A percentile compares a stretch with the other conserved stretches of the same genome.
phyloP scores from a whole-genome alignment of 306 rosid species.

The Cicer arietinum region DNA sequence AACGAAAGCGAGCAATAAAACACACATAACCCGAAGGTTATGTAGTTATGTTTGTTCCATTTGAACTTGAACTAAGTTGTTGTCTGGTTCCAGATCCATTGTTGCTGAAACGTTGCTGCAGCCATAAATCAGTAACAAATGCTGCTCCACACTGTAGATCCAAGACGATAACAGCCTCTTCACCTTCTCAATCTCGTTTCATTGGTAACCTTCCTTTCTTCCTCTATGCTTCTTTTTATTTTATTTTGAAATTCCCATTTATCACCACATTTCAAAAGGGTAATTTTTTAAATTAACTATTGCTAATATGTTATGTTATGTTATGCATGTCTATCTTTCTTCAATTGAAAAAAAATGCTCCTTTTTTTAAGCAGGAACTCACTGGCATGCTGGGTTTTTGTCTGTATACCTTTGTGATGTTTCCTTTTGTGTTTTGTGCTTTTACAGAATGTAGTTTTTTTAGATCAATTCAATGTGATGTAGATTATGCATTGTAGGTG shows the following conservation, averaged over 20 bases:
- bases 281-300: neutral
- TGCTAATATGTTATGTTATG: no score
- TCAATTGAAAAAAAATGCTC: neutral
- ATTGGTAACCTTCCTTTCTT: constrained; percentile 26
- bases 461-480: constrained; percentile 40
- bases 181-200: constrained; percentile 30
- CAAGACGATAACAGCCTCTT: neutral
- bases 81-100: constrained; percentile 13
- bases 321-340: neutral
- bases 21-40: no score
- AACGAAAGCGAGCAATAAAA: no score
- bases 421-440: constrained; percentile 7
- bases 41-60: neutral
- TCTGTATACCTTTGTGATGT: constrained; percentile 1
- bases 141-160: constrained; percentile 21
- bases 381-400: constrained; percentile 20
- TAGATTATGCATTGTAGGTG: constrained; percentile 32
- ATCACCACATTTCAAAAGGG: neutral
- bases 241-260: neutral
- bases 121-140: neutral
- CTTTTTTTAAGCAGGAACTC: neutral
- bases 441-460: constrained; percentile 28
- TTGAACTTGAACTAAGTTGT: constrained; percentile 8
- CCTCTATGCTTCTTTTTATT: no score
- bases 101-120: constrained; percentile 2